Conservation (phyloP, 352 stramenopile genomes). For the Phytophthora litchii region DNA sequence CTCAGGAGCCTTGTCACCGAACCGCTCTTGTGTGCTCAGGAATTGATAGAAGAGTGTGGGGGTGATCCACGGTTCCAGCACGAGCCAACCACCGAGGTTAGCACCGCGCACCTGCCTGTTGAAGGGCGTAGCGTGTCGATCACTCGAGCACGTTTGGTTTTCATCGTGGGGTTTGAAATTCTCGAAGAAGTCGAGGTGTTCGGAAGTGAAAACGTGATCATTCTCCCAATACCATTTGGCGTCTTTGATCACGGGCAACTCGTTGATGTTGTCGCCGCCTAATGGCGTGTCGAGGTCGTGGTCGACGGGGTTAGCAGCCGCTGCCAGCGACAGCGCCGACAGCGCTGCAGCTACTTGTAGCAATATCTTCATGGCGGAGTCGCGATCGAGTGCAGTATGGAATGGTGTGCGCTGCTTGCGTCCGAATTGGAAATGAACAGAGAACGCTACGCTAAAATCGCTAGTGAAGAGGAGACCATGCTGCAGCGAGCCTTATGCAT, state of each 20-base stretch:
- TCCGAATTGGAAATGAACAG: slow-evolving; percentile 28
- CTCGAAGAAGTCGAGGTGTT: slow-evolving; percentile 45
- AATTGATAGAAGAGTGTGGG: slow-evolving; percentile 97
- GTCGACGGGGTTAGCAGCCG: slow-evolving; percentile 2
- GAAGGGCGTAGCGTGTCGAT: slow-evolving; percentile 72
- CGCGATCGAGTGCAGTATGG: slow-evolving; percentile 5
- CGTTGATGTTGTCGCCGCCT: neutral
- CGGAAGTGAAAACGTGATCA: slow-evolving; percentile 50
- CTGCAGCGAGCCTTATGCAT: slow-evolving; percentile 5
- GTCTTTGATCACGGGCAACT: slow-evolving; percentile 38
- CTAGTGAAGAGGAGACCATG: neutral
- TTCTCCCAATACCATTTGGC: slow-evolving; percentile 76
- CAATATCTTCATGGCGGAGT: slow-evolving; percentile 28
- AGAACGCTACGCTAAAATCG: slow-evolving; percentile 8
- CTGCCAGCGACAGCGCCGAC: slow-evolving; percentile 15
- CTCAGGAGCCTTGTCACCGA: slow-evolving; percentile 73
- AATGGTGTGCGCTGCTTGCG: slow-evolving; percentile 12
- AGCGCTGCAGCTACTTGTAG: slow-evolving; percentile 28
- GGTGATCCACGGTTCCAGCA: slow-evolving; percentile 97
- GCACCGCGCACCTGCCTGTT: slow-evolving; percentile 89
- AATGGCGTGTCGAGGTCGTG: slow-evolving; percentile 14
- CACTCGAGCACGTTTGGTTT: slow-evolving; percentile 69
- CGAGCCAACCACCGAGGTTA: slow-evolving; percentile 95
- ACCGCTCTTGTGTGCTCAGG: slow-evolving; percentile 78
- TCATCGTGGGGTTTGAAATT: slow-evolving; percentile 65